Percentiles rank a stretch among this genome's conserved stretches.
Conservation (phyloP, 805 yeast species). For the Yarrowia keelungensis region DNA sequence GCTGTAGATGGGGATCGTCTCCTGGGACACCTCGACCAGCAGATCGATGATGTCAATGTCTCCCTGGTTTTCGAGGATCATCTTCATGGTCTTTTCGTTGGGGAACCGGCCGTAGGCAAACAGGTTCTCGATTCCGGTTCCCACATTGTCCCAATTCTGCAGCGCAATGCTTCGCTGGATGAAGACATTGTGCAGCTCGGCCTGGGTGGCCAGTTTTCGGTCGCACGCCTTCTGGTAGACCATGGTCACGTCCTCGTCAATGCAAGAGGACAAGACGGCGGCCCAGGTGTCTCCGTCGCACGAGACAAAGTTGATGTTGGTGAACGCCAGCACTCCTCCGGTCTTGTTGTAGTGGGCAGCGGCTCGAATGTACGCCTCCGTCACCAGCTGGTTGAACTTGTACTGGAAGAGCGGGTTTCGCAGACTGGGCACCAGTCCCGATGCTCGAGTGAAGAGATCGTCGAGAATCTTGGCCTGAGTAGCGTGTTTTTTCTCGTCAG, state of each 20-base stretch:
- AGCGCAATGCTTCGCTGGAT: constrained; percentile 4
- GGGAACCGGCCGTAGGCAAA: constrained; percentile 28
- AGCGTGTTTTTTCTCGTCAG: background rate
- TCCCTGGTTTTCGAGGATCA: constrained; percentile 3
- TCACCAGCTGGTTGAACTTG: constrained; percentile 25
- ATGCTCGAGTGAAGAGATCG: background rate
- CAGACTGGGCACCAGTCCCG: background rate
- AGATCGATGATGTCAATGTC: constrained; percentile 21
- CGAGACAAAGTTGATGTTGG: background rate
- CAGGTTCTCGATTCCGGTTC: constrained; percentile 22
- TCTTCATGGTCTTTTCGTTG: constrained; percentile 1
- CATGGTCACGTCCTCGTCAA: constrained; percentile 21
- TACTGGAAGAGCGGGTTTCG: background rate
- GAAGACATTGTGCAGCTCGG: constrained; percentile 6
- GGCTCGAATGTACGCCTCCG: constrained; percentile 32
- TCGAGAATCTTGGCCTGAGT: constrained; percentile 1
- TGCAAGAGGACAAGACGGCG: constrained; percentile 14
- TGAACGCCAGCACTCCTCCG: constrained; percentile 11
- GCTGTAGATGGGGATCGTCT: constrained; percentile 16
- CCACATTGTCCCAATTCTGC: constrained; percentile 17
- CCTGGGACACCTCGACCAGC: constrained; percentile 14
- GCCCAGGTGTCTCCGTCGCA: constrained; percentile 22
- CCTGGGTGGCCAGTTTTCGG: constrained; percentile 13
- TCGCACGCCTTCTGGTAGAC: constrained; percentile 8
- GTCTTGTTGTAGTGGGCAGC: constrained; percentile 12